Percentiles rank a stretch among this genome's conserved stretches.
phyloP scores from a whole-genome alignment of 2,329 filamentous ascomycete species.

The Coniosporium tulheliwenetii region DNA sequence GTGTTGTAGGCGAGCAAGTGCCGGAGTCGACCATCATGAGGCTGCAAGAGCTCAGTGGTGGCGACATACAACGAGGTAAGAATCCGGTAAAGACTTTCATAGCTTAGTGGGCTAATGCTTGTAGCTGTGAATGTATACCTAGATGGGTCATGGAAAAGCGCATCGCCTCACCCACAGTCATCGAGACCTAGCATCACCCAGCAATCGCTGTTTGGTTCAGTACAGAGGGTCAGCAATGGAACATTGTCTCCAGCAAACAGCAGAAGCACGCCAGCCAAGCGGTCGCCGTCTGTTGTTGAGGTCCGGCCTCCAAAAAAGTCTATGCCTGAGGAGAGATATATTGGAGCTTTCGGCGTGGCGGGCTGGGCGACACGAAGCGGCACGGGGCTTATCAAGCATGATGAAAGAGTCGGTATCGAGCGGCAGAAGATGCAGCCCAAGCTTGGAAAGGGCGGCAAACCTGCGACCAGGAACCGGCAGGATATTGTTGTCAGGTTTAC shows the following conservation, averaged over 20 bases:
- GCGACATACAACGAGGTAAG: conserved; percentile 36
- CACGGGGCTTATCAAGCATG: conserved; percentile 56
- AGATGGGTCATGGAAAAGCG: conserved; percentile 44
- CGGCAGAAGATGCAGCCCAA: conserved; percentile 57
- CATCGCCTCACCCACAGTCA: not conserved
- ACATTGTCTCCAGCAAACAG: too few species aligned
- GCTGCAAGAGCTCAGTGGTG: conserved; percentile 33
- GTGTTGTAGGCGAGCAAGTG: conserved; percentile 40
- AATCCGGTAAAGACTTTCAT: not conserved
- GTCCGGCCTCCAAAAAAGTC: conserved; percentile 6
- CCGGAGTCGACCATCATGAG: conserved; percentile 26
- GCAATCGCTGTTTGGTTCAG: too few species aligned
- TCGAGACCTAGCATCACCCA: too few species aligned
- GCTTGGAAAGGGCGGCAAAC: conserved; percentile 20
- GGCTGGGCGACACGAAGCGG: conserved; percentile 89
- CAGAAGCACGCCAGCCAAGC: too few species aligned
- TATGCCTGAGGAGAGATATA: conserved; percentile 52
- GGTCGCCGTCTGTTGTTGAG: conserved; percentile 3
- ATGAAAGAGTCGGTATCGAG: conserved; percentile 74
- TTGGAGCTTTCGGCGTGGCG: conserved; percentile 81
- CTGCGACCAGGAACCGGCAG: conserved; percentile 46
- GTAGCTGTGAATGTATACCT: conserved; percentile 47
- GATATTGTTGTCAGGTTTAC: conserved; percentile 91
- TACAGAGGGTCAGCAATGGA: too few species aligned
- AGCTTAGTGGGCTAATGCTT: conserved; percentile 4